These are phyloP conservation scores for Rhodotorula sphaerocarpa DNA, from an alignment of 768 basidiomycete genomes.

Conservation along the genomic window DNA sequence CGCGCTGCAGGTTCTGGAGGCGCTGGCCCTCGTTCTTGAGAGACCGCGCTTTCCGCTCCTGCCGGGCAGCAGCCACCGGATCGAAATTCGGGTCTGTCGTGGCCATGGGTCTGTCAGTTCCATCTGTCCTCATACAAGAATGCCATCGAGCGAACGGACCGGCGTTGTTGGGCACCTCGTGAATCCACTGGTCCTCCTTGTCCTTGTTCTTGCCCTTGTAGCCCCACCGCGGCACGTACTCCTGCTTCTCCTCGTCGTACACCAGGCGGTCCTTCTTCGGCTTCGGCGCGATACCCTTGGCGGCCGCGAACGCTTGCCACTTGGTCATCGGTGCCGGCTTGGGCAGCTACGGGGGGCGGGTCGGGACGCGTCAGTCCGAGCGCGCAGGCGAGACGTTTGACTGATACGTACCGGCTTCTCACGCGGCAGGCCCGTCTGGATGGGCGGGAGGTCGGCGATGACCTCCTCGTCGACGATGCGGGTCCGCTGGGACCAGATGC, in stretches of 20 bases:
- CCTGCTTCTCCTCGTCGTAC: conserved; percentile 92
- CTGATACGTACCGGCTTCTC: conserved; percentile 56
- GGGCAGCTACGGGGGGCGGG: conserved; percentile 50
- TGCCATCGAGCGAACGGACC: conserved; percentile 53
- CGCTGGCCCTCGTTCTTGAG: conserved; percentile 78
- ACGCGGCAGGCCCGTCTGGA: conserved; percentile 69
- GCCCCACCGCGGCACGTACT: conserved; percentile 88
- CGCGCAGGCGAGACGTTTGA: too few species aligned
- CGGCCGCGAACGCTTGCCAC: conserved; percentile 90
- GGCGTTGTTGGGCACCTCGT: conserved; percentile 77
- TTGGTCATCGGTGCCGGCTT: conserved; percentile 88
- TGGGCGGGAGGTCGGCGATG: conserved; percentile 68
- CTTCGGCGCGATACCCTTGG: conserved; percentile 79
- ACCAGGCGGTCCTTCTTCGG: conserved; percentile 65
- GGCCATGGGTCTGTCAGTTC: too few species aligned
- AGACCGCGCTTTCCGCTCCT: conserved; percentile 69
- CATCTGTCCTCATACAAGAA: not conserved
- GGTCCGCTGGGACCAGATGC: conserved; percentile 76
- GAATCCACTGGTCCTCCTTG: conserved; percentile 77
- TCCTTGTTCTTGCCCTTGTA: conserved; percentile 74
- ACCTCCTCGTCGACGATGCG: conserved; percentile 66
- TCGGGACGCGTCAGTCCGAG: not conserved
- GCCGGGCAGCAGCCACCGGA: conserved; percentile 64
- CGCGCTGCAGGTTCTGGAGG: conserved; percentile 61
- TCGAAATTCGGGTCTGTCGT: conserved; percentile 65